Percentiles rank a stretch among this genome's conserved stretches.
Conservation (phyloP, 345 rosid genomes). For the Murraya paniculata region DNA sequence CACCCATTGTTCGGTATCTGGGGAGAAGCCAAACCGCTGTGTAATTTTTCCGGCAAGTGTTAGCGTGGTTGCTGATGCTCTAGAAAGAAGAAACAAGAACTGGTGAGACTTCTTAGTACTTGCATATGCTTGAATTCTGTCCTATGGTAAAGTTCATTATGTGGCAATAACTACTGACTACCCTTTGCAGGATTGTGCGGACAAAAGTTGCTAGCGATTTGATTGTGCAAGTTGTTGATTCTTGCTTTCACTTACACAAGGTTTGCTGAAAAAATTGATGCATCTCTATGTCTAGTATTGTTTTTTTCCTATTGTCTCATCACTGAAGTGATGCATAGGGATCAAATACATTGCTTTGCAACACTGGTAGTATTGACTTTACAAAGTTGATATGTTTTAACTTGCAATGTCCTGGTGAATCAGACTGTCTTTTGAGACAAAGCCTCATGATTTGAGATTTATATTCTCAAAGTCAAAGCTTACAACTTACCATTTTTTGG, state of each 20-base stretch:
- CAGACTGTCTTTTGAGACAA: not conserved
- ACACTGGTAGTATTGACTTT: not conserved
- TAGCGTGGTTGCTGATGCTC: constrained; percentile 31
- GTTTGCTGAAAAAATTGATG: constrained; percentile 17
- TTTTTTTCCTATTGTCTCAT: not conserved
- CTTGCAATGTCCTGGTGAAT: not conserved
- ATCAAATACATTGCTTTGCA: not conserved
- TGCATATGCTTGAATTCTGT: not conserved
- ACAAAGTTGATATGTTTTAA: not conserved
- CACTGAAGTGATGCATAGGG: not conserved
- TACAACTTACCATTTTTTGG: constrained; percentile 5
- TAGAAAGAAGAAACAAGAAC: constrained; percentile 38
- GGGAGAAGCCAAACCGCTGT: constrained; percentile 32
- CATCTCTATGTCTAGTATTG: not conserved
- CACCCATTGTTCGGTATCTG: constrained; percentile 10
- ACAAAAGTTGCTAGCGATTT: constrained; percentile 41
- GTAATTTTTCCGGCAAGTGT: constrained; percentile 24
- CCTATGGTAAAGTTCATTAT: not conserved
- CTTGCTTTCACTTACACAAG: constrained; percentile 57
- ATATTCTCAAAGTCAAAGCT: not conserved
- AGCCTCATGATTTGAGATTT: not conserved
- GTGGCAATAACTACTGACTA: not conserved
- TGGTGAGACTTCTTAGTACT: constrained; percentile 24
- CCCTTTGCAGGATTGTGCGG: constrained; percentile 39
- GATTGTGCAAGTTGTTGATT: constrained; percentile 45